Evolutionary conservation across 140 eudicot genomes (phyloP), one percentile per base, ranked within the genome.

Genomic region (Oenanthe javanica): DNA sequence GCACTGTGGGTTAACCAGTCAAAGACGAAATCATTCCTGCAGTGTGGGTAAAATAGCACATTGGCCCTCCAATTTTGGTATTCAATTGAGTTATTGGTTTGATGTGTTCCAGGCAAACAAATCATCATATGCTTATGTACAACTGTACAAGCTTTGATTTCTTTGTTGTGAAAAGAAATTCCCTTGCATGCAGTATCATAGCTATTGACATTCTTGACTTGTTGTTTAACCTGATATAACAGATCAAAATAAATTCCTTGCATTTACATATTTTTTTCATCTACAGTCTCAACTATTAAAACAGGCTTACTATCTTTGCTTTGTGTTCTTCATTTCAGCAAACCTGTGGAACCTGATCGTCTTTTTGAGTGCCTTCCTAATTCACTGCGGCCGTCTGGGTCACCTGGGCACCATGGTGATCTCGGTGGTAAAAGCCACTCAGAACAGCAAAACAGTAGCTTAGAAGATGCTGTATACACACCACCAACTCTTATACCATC

Each of bases 401-500:
- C 97, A 73, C 95, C 93, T 49, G 92, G 84, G 36, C 79, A 78
- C 77, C 86, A 83, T 51, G 83, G 82, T 47, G 93, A 95, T 82
- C 81, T 90, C 27, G 83, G 85, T 80, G 86, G 82, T 81, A 92
- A 90, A 89, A 88, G 87, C 67, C 91, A 75, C 46, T 48, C 79
- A 75, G 79, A 75, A 23, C 50, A 38, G 78, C 78, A 91, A 25
- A 85, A 82, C 40, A 78, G 81, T 83, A 86, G 80, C 55, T 75
- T 77, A 71, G 97, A 96, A 50, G 87, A 87, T 85, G 90, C 98
- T 55, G 89, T 86, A 76, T 96, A 89, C 79, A 90, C 94, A 36
- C 96, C 97, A 1, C 96, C 97, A 70, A 85, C 89, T 79, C 91
- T 96, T 81, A 93, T 96, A 75, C 99, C 98, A 69, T 97, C 99